These are phyloP conservation scores for Saturnispora diversa DNA, from an alignment of 805 yeast genomes.

Conservation along the genomic window DNA sequence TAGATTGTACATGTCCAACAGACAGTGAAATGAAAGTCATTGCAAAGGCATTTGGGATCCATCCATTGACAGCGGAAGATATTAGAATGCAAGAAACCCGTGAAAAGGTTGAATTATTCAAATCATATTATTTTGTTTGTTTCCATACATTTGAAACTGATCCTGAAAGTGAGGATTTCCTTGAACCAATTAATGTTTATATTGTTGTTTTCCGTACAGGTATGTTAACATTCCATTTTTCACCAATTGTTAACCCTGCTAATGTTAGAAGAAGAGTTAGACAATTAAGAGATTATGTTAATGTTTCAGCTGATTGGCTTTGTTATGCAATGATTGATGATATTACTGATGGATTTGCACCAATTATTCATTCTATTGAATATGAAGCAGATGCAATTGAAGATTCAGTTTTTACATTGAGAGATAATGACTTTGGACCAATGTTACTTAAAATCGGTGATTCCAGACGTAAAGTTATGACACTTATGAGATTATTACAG, in stretches of 20 bases:
- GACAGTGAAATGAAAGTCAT: conserved; percentile 90
- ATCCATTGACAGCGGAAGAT: conserved; percentile 97
- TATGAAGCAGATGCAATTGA: conserved; percentile 78
- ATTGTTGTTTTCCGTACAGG: conserved; percentile 66
- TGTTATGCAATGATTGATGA: conserved; percentile 80
- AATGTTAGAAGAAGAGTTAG: conserved; percentile 77
- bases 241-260: conserved; percentile 61
- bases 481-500: conserved; percentile 76
- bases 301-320: conserved; percentile 73
- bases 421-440: conserved; percentile 62
- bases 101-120: conserved; percentile 91
- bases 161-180: conserved; percentile 68
- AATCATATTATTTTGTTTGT: conserved; percentile 86
- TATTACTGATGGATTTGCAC: conserved; percentile 78
- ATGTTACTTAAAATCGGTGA: conserved; percentile 84
- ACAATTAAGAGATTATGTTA: conserved; percentile 68
- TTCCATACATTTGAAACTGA: conserved; percentile 95
- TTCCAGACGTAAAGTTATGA: conserved; percentile 86
- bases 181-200: conserved; percentile 73
- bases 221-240: conserved; percentile 59
- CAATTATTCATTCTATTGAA: conserved; percentile 68
- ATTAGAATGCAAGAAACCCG: conserved; percentile 93
- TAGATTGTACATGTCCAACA: conserved; percentile 89
- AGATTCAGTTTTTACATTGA: conserved; percentile 74
- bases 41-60: conserved; percentile 92